Base-by-base conservation (phyloP, 202 grass and related monocot species). In the Dendrocalamus latiflorus region DNA sequence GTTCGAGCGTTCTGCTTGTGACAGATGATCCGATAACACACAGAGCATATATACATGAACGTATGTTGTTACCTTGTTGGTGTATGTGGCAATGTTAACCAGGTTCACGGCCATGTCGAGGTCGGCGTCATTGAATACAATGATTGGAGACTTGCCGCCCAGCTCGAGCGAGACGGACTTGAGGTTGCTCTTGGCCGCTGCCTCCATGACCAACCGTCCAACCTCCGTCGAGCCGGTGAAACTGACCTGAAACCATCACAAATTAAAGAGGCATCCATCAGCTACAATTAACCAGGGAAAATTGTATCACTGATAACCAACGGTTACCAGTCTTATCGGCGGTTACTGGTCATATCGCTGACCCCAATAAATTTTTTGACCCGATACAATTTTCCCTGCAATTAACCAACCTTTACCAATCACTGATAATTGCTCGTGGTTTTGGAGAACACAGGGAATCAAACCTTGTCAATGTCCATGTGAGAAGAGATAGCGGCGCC, bases 81-180 rank as follows among this genome's bases (percentile, higher is more conserved):
- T 80, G 85, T 89, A 97, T 2, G 84, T 72, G 76, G 94, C 94
- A 1, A 92, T 26, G 66, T 90, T 81, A 0, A 87, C 91, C 24
- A 94, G 89, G 80, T 86, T 90, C 9, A 92, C 91, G 60, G 91
- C 91, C 83, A 87, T 92, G 45, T 94, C 91, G 14, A 97, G 55
- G 64, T 94, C 89, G 0, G 94, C 94, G 49, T 94, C 94, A 11
- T 97, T 85, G 37, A 97, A 97, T 6, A 97, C 88, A 25, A 97
- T 79, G 66, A 97, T 11, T 3, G 94, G 94, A 18, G 89, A 94
- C 81, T 97, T 97, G 65, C 94, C 94, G 0, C 94, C 94, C 10
- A 97, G 84, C 84, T 97, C 94, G 8, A 97, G 94, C 34, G 94
- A 97, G 20, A 97, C 89, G 1, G 87, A 11, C 88, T 97, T 97